Evolutionary conservation across 2,329 filamentous ascomycete species (phyloP).

Genomic region (Fusarium luffae): DNA sequence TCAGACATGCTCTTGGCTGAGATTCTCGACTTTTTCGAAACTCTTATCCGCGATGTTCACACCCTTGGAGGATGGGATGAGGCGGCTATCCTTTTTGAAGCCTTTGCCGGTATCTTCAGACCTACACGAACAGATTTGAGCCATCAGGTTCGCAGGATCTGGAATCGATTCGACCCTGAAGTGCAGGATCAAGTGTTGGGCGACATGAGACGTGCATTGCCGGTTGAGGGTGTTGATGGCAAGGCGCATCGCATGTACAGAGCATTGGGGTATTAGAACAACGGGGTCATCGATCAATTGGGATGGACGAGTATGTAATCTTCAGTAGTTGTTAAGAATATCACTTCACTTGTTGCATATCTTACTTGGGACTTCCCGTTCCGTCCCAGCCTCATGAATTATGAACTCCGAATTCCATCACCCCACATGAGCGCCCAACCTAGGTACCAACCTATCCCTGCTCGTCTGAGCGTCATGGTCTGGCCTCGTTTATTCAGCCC

Average conservation of each 20-base stretch:
- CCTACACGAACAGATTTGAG: slow-evolving; percentile 8
- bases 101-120: slow-evolving; percentile 41
- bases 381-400: slow-evolving; percentile 43
- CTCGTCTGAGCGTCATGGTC: slow-evolving; percentile 40
- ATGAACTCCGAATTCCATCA: slow-evolving; percentile 24
- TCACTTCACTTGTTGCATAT: slow-evolving; percentile 35
- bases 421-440: slow-evolving; percentile 22
- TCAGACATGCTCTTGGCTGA: slow-evolving; percentile 40
- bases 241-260: slow-evolving; percentile 40
- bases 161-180: slow-evolving; percentile 38
- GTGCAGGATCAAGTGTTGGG: slow-evolving; percentile 33
- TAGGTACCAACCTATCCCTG: slow-evolving; percentile 22
- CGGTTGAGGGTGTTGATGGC: slow-evolving; percentile 18
- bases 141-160: slow-evolving; percentile 34
- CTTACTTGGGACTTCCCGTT: neutral
- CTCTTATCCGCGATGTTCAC: slow-evolving; percentile 38
- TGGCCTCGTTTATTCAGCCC: slow-evolving; percentile 37
- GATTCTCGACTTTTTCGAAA: slow-evolving; percentile 42
- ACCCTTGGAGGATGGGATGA: slow-evolving; percentile 20
- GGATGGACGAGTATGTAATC: neutral
- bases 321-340: slow-evolving; percentile 20
- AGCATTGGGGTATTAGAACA: slow-evolving; percentile 23
- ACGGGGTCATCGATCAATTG: neutral
- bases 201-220: slow-evolving; percentile 30
- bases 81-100: slow-evolving; percentile 37